phyloP scores from a whole-genome alignment of 2,329 filamentous ascomycete species.

The Septoria linicola region DNA sequence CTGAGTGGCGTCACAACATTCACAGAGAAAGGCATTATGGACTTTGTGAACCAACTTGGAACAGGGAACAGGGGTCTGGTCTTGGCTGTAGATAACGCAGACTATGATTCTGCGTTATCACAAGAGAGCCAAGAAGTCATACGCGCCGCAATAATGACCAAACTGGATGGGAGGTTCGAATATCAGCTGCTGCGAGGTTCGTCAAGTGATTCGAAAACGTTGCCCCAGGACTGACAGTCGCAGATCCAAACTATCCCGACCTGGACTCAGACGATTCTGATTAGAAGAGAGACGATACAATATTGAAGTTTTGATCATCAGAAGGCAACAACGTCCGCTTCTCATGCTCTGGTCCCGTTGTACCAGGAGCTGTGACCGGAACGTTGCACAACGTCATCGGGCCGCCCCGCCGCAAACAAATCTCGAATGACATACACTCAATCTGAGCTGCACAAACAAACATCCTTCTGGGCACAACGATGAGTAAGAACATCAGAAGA shows the following conservation, averaged over 20 bases:
- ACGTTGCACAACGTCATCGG: conserved; percentile 12
- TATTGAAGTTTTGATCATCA: no score
- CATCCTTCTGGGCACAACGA: conserved; percentile 2
- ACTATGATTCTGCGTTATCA: conserved; percentile 42
- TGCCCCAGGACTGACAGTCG: conserved; percentile 9
- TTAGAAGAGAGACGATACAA: no score
- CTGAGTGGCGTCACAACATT: conserved; percentile 59
- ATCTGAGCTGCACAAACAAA: conserved; percentile 7
- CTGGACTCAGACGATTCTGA: conserved; percentile 48
- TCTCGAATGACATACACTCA: conserved; percentile 7
- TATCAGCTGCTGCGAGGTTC: conserved; percentile 48
- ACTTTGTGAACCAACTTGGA: conserved; percentile 44
- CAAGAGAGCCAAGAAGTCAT: conserved; percentile 43
- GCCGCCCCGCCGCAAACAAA: conserved; percentile 12
- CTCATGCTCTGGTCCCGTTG: no score
- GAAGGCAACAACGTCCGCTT: no score
- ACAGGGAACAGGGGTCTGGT: conserved; percentile 45
- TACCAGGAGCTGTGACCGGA: neutral
- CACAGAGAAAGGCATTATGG: conserved; percentile 51
- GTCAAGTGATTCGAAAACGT: conserved; percentile 1
- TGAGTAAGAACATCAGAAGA: conserved; percentile 41
- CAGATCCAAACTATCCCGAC: conserved; percentile 49
- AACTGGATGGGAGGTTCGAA: conserved; percentile 46
- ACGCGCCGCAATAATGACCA: conserved; percentile 40
- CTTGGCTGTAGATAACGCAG: conserved; percentile 47